These are phyloP conservation scores for Cladorrhinum sp. DNA, from an alignment of 2,329 filamentous ascomycete species.

Conservation along the genomic window DNA sequence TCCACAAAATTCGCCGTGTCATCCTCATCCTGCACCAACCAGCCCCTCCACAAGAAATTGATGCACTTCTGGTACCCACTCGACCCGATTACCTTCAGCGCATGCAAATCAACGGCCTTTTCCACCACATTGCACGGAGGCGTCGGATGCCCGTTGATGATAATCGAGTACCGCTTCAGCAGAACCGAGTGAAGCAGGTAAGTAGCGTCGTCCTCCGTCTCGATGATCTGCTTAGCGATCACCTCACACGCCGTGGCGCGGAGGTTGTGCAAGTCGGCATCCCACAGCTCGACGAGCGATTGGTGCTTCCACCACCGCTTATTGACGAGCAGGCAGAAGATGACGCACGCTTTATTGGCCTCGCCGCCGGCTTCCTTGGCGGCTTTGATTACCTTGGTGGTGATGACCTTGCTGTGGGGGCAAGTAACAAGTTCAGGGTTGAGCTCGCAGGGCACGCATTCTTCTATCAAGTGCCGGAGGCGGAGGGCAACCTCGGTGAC, in stretches of 20 bases:
- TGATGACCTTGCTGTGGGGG: conserved; percentile 84
- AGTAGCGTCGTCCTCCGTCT: conserved; percentile 72
- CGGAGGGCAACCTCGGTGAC: conserved; percentile 89
- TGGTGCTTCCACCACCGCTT: conserved; percentile 76
- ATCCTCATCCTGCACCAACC: conserved; percentile 93
- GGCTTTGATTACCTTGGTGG: conserved; percentile 71
- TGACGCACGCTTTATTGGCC: conserved; percentile 74
- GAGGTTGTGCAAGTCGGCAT: conserved; percentile 77
- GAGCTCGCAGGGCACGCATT: conserved; percentile 86
- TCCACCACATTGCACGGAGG: conserved; percentile 85
- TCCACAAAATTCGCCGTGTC: conserved; percentile 87
- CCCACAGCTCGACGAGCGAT: conserved; percentile 80
- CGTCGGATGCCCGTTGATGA: conserved; percentile 69
- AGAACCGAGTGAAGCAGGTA: conserved; percentile 80
- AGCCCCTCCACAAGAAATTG: conserved; percentile 87
- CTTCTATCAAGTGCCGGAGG: conserved; percentile 85
- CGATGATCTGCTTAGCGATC: conserved; percentile 85
- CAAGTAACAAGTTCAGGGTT: conserved; percentile 70
- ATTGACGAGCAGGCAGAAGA: conserved; percentile 75
- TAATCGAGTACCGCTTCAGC: conserved; percentile 82
- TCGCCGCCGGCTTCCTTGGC: conserved; percentile 77
- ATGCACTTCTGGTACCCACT: conserved; percentile 97
- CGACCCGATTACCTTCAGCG: conserved; percentile 81
- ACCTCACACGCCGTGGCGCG: conserved; percentile 84
- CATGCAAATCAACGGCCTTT: conserved; percentile 88